phyloP scores from a whole-genome alignment of 148 eudicot genomes.

The Chenopodium quinoa region DNA sequence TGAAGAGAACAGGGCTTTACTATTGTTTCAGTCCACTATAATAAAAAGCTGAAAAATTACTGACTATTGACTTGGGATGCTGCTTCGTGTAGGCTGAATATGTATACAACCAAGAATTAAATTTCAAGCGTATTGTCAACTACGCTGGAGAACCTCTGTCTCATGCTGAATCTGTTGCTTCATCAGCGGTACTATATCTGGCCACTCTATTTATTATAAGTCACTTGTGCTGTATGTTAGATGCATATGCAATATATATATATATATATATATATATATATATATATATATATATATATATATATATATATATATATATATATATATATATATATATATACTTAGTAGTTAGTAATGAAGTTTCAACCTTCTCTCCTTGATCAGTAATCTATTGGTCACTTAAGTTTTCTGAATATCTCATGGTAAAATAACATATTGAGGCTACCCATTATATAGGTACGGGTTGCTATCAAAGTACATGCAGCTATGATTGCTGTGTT shows the following conservation, averaged over 20 bases:
- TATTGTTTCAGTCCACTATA: not conserved
- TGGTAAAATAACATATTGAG: not conserved
- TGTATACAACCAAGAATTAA: conserved; percentile 45
- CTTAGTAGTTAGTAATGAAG: too few relatives aligned
- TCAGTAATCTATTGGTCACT: not conserved
- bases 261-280: not conserved
- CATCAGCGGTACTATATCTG: conserved; percentile 50
- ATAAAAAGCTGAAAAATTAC: not conserved
- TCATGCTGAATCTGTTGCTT: conserved; percentile 57
- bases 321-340: too few relatives aligned
- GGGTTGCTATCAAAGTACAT: conserved; percentile 44
- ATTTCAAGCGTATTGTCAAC: conserved; percentile 44
- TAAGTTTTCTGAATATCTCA: too few relatives aligned
- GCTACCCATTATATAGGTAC: conserved; percentile 37
- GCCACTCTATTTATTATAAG: not conserved
- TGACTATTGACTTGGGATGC: conserved; percentile 2
- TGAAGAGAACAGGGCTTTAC: too few relatives aligned
- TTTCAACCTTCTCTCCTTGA: not conserved
- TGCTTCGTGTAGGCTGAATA: conserved; percentile 47
- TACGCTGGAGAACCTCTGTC: conserved; percentile 60
- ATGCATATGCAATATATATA: not conserved
- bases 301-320: not conserved
- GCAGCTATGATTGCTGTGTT: conserved; percentile 59
- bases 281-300: not conserved
- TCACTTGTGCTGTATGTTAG: not conserved